A percentile compares a stretch with the other conserved stretches of the same genome.
These are phyloP conservation scores for Fusarium goolgardi DNA, from an alignment of 2,329 filamentous ascomycete species.

Conservation along the genomic window DNA sequence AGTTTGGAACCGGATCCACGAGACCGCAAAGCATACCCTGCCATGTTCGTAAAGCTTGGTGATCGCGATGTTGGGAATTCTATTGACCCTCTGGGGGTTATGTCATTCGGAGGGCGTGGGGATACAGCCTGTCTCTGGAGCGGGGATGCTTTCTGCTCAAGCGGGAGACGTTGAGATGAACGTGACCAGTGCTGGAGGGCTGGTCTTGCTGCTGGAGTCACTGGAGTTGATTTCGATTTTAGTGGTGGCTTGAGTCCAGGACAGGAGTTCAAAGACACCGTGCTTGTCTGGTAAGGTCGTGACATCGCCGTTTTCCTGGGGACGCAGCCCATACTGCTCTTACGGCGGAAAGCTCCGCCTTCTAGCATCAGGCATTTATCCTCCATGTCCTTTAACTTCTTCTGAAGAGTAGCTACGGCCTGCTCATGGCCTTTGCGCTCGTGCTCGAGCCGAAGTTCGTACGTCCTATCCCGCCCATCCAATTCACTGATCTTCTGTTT, in stretches of 20 bases:
- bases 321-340: conserved; percentile 36
- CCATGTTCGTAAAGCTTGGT: conserved; percentile 44
- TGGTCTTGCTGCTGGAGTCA: conserved; percentile 38
- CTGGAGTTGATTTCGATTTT: conserved; percentile 45
- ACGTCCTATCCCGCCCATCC: conserved; percentile 56
- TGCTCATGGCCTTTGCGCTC: conserved; percentile 52
- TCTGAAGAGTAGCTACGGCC: conserved; percentile 49
- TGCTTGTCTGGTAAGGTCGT: conserved; percentile 33
- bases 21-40: conserved; percentile 50
- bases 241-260: conserved; percentile 34
- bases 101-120: conserved; percentile 19
- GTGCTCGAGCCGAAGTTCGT: conserved; percentile 53
- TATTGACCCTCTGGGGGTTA: conserved; percentile 17
- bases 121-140: conserved; percentile 23
- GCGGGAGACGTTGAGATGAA: conserved; percentile 33
- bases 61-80: conserved; percentile 42
- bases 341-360: conserved; percentile 41
- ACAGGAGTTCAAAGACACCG: conserved; percentile 27
- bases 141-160: conserved; percentile 20
- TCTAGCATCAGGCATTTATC: conserved; percentile 49
- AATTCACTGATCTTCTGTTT: conserved; percentile 51
- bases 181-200: conserved; percentile 31
- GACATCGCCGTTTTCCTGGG: conserved; percentile 33
- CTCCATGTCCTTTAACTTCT: conserved; percentile 53
- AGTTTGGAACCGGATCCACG: conserved; percentile 54